phyloP scores from a whole-genome alignment of 208 protist genomes.

The Crithidia fasciculata region DNA sequence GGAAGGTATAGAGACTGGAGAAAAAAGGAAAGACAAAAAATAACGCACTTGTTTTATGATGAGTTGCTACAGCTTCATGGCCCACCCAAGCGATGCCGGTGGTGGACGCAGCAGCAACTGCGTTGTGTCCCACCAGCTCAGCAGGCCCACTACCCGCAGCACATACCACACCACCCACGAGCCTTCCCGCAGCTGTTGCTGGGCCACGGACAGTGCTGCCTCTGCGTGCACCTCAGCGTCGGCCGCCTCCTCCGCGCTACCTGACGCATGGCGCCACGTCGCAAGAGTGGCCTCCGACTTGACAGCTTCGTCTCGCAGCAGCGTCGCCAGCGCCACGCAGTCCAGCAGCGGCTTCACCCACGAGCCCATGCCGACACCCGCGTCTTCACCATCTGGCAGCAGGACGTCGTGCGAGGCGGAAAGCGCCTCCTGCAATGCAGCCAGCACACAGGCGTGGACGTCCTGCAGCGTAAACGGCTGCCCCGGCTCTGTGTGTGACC shows the following conservation, averaged over 20 bases:
- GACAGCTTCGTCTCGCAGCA: not conserved
- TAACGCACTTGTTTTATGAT: not conserved
- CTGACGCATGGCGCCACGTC: too few relatives aligned
- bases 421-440: not conserved
- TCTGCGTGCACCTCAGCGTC: too few relatives aligned
- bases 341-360: conserved; percentile 4
- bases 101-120: not conserved
- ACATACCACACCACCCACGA: conserved; percentile 26
- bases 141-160: conserved; percentile 21
- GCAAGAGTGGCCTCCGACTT: not conserved
- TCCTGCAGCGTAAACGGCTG: not conserved
- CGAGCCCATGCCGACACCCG: not conserved
- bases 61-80: too few relatives aligned
- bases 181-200: conserved; percentile 17
- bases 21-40: not conserved
- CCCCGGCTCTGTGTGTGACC: not conserved
- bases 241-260: too few relatives aligned
- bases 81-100: too few relatives aligned
- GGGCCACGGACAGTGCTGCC: too few relatives aligned
- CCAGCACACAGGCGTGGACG: conserved; percentile 3
- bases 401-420: too few relatives aligned
- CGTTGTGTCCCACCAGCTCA: conserved; percentile 22
- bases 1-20: too few relatives aligned
- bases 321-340: not conserved
- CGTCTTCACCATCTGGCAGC: not conserved